phyloP scores from a whole-genome alignment of 306 rosid species.

The Morella rubra region DNA sequence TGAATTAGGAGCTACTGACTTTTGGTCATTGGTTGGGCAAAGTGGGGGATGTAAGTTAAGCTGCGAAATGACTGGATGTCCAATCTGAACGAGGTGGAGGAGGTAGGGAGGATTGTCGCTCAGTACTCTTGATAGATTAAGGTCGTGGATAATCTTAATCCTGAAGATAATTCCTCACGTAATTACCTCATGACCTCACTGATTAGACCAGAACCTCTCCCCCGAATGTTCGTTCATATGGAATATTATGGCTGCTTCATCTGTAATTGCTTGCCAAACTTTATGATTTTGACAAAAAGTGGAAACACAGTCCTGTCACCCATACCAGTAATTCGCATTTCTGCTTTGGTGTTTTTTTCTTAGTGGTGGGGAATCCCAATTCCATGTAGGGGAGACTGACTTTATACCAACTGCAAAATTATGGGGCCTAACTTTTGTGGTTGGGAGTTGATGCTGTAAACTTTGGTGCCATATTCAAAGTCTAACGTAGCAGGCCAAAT shows the following conservation, averaged over 20 bases:
- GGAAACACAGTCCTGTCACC: background rate
- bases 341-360: too few relatives aligned
- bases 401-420: background rate
- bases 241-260: background rate
- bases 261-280: background rate
- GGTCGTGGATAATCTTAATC: background rate
- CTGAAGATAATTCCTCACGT: background rate
- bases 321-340: background rate
- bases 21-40: too few relatives aligned
- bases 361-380: background rate
- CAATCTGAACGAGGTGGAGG: background rate
- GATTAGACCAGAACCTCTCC: background rate
- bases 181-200: background rate
- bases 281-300: background rate
- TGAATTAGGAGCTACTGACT: background rate
- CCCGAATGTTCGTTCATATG: too few relatives aligned
- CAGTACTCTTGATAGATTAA: background rate
- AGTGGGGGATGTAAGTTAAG: background rate
- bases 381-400: background rate
- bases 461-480: background rate
- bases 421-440: background rate
- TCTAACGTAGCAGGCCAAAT: background rate
- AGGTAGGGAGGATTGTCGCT: background rate
- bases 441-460: background rate
- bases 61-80: background rate